Evolutionary conservation across 768 basidiomycete genomes (phyloP).

Genomic region (Hydnomerulius pinastri): DNA sequence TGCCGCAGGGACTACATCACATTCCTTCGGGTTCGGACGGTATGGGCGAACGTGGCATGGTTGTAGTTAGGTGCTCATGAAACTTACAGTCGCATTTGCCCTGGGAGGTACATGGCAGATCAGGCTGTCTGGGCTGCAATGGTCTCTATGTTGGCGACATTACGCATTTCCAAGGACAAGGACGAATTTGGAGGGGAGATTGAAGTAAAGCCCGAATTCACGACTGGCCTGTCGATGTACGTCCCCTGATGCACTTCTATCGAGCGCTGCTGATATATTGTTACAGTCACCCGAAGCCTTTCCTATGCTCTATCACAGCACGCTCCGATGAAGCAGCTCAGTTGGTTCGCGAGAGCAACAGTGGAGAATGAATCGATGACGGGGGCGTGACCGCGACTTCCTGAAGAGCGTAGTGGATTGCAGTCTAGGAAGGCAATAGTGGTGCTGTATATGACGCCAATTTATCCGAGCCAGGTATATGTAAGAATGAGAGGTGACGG

Average conservation of each 20-base stretch:
- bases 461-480: too few species aligned
- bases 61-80: neutral
- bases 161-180: slow-evolving; percentile 26
- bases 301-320: slow-evolving; percentile 21
- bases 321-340: slow-evolving; percentile 14
- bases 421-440: neutral
- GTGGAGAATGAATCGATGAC: neutral
- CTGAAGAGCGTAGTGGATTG: too few species aligned
- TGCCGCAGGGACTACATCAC: neutral
- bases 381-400: too few species aligned
- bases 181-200: slow-evolving; percentile 35
- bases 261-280: neutral
- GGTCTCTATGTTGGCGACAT: slow-evolving; percentile 31
- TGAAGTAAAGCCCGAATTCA: slow-evolving; percentile 23
- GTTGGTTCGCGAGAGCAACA: slow-evolving; percentile 16
- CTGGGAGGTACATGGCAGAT: slow-evolving; percentile 37
- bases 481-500: slow-evolving; percentile 3
- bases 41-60: slow-evolving; percentile 1
- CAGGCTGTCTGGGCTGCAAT: slow-evolving; percentile 34
- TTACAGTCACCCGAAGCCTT: slow-evolving; percentile 24
- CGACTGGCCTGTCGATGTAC: slow-evolving; percentile 22
- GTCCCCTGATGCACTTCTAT: neutral
- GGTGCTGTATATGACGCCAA: neutral
- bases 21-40: slow-evolving; percentile 29
- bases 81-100: slow-evolving; percentile 28